phyloP scores from a whole-genome alignment of 1,284 basidiomycete genomes.

The Marasmius oreades region DNA sequence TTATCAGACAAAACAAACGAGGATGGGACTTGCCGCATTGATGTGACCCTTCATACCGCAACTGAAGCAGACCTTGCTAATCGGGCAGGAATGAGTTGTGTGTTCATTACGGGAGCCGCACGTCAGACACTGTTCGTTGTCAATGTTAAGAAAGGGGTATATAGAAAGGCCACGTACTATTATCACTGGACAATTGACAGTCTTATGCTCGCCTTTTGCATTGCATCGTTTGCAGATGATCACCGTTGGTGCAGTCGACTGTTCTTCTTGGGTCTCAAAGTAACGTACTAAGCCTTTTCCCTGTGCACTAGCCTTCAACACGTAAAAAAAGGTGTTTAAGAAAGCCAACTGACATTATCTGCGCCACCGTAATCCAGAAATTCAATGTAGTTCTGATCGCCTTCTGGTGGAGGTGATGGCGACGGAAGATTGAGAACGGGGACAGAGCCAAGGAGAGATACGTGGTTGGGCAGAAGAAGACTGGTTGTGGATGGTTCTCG shows the following conservation, averaged over 20 bases:
- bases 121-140: constrained; percentile 66
- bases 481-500: constrained; percentile 10
- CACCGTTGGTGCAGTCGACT: constrained; percentile 35
- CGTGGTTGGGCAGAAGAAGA: constrained; percentile 45
- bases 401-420: constrained; percentile 24
- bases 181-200: constrained; percentile 57
- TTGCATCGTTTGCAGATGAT: constrained; percentile 72
- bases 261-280: constrained; percentile 46
- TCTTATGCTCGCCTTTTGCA: constrained; percentile 63
- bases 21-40: constrained; percentile 43
- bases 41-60: constrained; percentile 90
- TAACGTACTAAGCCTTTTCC: constrained; percentile 50
- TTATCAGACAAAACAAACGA: not conserved
- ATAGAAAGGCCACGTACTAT: constrained; percentile 47
- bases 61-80: constrained; percentile 79
- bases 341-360: constrained; percentile 36
- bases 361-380: constrained; percentile 70
- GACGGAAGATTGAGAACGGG: constrained; percentile 5
- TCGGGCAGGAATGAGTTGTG: constrained; percentile 77
- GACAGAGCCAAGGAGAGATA: constrained; percentile 28
- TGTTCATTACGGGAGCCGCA: constrained; percentile 89
- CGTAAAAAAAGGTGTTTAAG: not conserved
- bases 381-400: constrained; percentile 62
- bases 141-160: constrained; percentile 6
- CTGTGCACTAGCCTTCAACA: constrained; percentile 16